Evolutionary conservation across 352 stramenopile species (phyloP).

Genomic region (Phytophthora cajani): DNA sequence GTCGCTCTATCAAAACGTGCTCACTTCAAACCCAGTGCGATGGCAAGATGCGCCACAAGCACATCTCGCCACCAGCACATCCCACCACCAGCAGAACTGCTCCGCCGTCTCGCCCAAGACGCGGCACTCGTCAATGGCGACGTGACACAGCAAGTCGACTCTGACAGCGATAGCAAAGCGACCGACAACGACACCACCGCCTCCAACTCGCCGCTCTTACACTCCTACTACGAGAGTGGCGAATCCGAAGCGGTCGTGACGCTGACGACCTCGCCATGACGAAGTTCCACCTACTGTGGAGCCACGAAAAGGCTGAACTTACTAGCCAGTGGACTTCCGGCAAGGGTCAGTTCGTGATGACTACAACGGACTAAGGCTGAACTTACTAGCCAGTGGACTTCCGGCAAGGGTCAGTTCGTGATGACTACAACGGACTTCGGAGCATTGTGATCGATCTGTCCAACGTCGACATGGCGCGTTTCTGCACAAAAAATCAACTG

Average conservation of each 20-base stretch:
- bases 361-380: too few relatives aligned
- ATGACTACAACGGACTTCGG: too few relatives aligned
- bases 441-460: too few relatives aligned
- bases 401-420: too few relatives aligned
- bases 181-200: not conserved
- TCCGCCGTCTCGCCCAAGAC: not conserved
- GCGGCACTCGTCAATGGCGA: not conserved
- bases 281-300: constrained; percentile 10
- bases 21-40: constrained; percentile 10
- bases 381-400: constrained; percentile 7
- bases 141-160: not conserved
- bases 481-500: too few relatives aligned
- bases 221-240: constrained; percentile 11
- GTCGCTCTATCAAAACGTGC: too few relatives aligned
- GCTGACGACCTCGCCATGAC: constrained; percentile 7
- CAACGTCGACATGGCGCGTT: too few relatives aligned
- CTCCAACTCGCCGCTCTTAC: constrained; percentile 5
- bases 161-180: not conserved
- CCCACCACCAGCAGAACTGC: not conserved
- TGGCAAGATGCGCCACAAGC: not conserved
- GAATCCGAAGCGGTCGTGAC: constrained; percentile 5
- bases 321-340: constrained; percentile 3
- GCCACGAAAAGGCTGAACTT: constrained; percentile 3
- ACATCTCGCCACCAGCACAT: too few relatives aligned
- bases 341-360: too few relatives aligned